A percentile compares a stretch with the other conserved stretches of the same genome.
phyloP scores from a whole-genome alignment of 116 monocot species.

The Posidonia oceanica region DNA sequence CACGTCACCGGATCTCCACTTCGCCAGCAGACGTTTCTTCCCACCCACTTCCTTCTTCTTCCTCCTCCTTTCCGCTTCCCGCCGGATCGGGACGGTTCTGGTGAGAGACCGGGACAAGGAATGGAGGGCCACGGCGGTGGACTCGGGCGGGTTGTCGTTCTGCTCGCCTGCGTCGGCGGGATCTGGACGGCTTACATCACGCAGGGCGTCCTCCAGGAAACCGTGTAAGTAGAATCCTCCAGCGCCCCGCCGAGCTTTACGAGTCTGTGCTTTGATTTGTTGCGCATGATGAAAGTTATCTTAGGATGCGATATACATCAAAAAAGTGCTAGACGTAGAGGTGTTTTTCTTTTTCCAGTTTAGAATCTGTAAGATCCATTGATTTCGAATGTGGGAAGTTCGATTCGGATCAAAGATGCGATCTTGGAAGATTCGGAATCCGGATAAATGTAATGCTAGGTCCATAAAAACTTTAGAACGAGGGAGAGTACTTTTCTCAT shows the following conservation, averaged over 20 bases:
- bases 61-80: background rate
- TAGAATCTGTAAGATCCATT: too few relatives aligned
- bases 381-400: too few relatives aligned
- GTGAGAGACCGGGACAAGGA: background rate
- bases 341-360: too few relatives aligned
- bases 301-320: background rate
- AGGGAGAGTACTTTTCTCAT: too few relatives aligned
- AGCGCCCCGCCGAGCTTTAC: background rate
- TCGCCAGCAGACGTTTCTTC: background rate
- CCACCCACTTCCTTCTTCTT: background rate
- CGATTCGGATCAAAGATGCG: too few relatives aligned
- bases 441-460: too few relatives aligned
- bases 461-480: too few relatives aligned
- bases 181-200: constrained; percentile 94
- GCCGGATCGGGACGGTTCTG: background rate
- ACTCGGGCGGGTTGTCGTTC: constrained; percentile 35
- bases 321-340: too few relatives aligned
- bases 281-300: background rate
- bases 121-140: constrained; percentile 32
- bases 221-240: constrained; percentile 32
- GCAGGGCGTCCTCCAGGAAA: constrained; percentile 94
- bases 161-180: constrained; percentile 73
- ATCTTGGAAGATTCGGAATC: too few relatives aligned
- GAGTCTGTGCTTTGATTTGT: background rate
- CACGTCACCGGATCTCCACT: background rate